phyloP scores from a whole-genome alignment of 164 flowering plant genomes.

The Magnolia officinalis region DNA sequence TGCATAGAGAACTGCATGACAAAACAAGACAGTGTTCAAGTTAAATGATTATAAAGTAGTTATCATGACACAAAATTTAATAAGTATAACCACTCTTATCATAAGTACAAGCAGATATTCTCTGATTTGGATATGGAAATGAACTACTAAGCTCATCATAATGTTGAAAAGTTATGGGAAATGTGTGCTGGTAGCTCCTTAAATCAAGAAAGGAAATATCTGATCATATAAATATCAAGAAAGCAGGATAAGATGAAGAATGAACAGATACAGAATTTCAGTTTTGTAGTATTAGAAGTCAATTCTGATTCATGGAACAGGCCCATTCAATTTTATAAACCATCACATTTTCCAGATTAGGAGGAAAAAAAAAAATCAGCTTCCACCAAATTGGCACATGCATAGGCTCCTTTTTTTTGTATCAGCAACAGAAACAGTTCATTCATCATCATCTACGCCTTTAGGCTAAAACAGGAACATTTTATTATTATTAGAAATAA shows the following conservation, averaged over 20 bases:
- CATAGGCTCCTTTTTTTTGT: too few species aligned
- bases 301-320: too few species aligned
- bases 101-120: not conserved
- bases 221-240: too few species aligned
- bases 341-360: too few species aligned
- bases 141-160: not conserved
- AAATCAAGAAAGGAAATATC: not conserved
- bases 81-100: not conserved
- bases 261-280: not conserved
- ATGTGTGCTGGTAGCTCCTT: not conserved
- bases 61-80: not conserved
- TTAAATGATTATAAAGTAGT: not conserved
- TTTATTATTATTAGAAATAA: too few species aligned
- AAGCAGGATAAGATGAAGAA: not conserved
- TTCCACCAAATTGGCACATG: too few species aligned
- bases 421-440: too few species aligned
- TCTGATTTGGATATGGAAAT: not conserved
- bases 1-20: constrained; percentile 78
- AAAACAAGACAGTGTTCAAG: not conserved
- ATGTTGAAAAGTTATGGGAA: not conserved
- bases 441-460: too few species aligned
- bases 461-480: too few species aligned
- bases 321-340: too few species aligned
- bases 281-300: too few species aligned
- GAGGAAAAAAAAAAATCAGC: too few species aligned